Percentiles rank a stretch among this genome's conserved stretches.
Evolutionary conservation across 129 eudicot genomes (phyloP).

Genomic region (Artemisia argyi): DNA sequence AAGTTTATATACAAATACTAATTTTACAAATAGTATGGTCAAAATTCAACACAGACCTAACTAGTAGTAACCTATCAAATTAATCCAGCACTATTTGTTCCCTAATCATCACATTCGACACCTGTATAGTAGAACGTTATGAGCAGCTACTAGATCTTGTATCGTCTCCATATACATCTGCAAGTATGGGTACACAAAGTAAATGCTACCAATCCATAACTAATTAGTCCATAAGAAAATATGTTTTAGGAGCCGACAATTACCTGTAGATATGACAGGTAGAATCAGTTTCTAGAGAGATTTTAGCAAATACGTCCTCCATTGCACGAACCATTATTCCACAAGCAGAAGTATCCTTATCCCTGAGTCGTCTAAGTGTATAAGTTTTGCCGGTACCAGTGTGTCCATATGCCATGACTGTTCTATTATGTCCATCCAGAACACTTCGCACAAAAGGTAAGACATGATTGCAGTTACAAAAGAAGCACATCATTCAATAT

Average conservation of each 20-base stretch:
- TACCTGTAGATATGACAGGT: slow-evolving; percentile 81
- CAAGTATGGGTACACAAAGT: slow-evolving; percentile 17
- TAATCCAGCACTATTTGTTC: no score
- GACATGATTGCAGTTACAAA: slow-evolving; percentile 10
- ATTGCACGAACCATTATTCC: slow-evolving; percentile 96
- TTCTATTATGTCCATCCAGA: slow-evolving; percentile 86
- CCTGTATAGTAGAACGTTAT: slow-evolving; percentile 41
- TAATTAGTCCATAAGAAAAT: not conserved
- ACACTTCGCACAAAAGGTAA: slow-evolving; percentile 57
- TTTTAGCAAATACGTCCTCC: slow-evolving; percentile 70
- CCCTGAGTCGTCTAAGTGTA: slow-evolving; percentile 81
- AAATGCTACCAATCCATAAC: not conserved
- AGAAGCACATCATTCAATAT: not conserved
- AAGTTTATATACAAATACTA: no score
- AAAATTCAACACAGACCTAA: no score
- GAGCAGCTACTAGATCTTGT: no score
- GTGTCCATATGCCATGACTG: slow-evolving; percentile 95
- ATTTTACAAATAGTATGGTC: no score
- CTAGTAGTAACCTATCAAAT: no score
- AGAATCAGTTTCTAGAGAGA: slow-evolving; percentile 64
- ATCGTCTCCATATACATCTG: slow-evolving; percentile 95
- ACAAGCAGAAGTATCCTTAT: slow-evolving; percentile 77
- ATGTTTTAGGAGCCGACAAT: not conserved
- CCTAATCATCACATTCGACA: slow-evolving; percentile 1
- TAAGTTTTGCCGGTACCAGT: slow-evolving; percentile 94